Evolutionary conservation across 2,329 filamentous ascomycete genomes (phyloP).

Genomic region (Neospermospora avenae): DNA sequence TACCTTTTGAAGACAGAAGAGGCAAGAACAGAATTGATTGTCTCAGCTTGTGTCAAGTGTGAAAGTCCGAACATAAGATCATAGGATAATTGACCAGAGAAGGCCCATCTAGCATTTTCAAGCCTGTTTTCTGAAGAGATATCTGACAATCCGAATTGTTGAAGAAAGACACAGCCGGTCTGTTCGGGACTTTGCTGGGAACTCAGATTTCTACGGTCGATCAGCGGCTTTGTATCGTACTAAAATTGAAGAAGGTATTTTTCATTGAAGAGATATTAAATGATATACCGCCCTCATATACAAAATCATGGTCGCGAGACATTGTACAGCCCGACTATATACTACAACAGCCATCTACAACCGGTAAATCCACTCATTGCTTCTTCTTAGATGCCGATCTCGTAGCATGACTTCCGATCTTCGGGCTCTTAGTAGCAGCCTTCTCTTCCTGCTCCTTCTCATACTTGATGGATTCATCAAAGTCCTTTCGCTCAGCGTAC

Average conservation of each 20-base stretch:
- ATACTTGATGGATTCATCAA: slow-evolving; percentile 69
- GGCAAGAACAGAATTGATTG: background rate
- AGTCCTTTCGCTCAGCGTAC: slow-evolving; percentile 95
- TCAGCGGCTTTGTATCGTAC: background rate
- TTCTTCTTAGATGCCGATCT: slow-evolving; percentile 37
- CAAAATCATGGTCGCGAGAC: background rate
- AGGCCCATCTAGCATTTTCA: too few relatives aligned
- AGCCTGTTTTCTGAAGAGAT: too few relatives aligned
- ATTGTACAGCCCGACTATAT: slow-evolving; percentile 1
- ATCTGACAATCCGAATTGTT: too few relatives aligned
- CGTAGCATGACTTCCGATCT: slow-evolving; percentile 29
- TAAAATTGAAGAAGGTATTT: background rate
- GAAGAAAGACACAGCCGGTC: too few relatives aligned
- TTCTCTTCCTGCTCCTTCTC: slow-evolving; percentile 51
- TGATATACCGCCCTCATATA: background rate
- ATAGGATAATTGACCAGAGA: too few relatives aligned
- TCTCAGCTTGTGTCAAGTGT: background rate
- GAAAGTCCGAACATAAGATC: background rate
- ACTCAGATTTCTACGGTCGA: too few relatives aligned
- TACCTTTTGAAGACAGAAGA: background rate
- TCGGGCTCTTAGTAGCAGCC: slow-evolving; percentile 39
- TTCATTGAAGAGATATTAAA: background rate
- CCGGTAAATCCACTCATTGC: slow-evolving; percentile 24
- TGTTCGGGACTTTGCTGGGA: too few relatives aligned
- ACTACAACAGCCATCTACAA: background rate